Base-by-base conservation (phyloP, 768 basidiomycete genomes). In the Boletellus sp. region DNA sequence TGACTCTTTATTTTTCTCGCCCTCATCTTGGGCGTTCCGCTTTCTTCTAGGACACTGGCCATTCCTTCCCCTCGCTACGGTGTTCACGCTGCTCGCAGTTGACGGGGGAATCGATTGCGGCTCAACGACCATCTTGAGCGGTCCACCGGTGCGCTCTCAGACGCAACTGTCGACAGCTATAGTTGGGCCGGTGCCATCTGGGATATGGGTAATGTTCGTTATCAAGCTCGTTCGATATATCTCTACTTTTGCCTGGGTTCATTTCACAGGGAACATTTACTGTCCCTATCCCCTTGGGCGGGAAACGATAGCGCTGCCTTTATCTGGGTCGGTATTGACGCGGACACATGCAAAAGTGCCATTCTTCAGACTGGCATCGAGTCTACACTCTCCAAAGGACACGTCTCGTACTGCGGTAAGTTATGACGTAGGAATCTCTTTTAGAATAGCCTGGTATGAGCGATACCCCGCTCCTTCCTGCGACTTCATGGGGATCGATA, bases 291-390 rank as follows among this genome's bases (percentile, higher is more conserved):
- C 35, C 34, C 7, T 46, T 23, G 35, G 45, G 45, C n/a, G n/a
- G 3, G 5, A 28, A 16, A 36, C 12, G 34, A 35, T 8, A 15
- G n/a, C 4, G 34, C 15, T 19, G 34, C 20, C 12, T n/a, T 24
- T 28, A 17, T 19, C 10, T 46, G 45, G 45, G 45, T 46, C 13
- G 45, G 45, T n/a, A 46, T 46, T n/a, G 45, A 46, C 13, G 45
- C 35, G 0, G 35, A 24, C 17, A 36, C 35, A 8, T 46, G 45
- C 6, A 24, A 11, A 17, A 19, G 6, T 24, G 45, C 33, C 43
- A 34, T 45, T 24, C 43, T 45, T 15, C 43, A 45, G 22, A 23
- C 43, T 8, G 43, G 43, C 8, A 36, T 46, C 24, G 45, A 46
- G 13, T 46, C 37, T 16, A 24, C 23, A 17, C 13, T 37, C 3